phyloP scores from a whole-genome alignment of 192 early-diverging fungal species.

The Cetraspora pellucida region DNA sequence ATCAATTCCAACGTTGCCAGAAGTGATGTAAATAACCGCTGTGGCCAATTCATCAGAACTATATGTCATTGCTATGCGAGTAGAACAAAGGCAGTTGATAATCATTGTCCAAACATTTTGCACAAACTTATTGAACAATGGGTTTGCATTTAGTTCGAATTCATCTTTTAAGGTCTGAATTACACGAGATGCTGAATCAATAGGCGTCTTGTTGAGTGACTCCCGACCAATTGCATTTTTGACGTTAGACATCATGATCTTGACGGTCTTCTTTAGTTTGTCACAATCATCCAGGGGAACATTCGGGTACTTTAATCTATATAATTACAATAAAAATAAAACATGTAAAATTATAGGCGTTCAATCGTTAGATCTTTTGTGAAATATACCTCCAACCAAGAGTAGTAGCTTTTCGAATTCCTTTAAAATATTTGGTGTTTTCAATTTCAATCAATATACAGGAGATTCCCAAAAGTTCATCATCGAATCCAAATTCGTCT shows the following conservation, averaged over 20 bases:
- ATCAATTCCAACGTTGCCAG: background rate
- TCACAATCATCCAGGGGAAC: background rate
- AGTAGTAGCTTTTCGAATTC: background rate
- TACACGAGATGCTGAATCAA: background rate
- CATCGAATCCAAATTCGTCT: background rate
- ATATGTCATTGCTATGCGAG: background rate
- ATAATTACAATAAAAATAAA: background rate
- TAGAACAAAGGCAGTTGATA: background rate
- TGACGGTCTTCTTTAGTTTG: background rate
- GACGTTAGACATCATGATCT: background rate
- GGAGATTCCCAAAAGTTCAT: background rate
- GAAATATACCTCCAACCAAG: background rate
- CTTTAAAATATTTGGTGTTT: background rate
- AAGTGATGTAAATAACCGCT: background rate
- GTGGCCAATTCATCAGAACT: background rate
- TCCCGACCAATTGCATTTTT: background rate
- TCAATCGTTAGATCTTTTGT: background rate
- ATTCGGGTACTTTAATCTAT: background rate
- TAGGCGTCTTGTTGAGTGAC: background rate
- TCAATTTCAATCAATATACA: background rate
- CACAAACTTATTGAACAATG: background rate
- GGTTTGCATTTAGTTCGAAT: background rate
- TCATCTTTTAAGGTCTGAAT: background rate
- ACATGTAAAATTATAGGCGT: background rate
- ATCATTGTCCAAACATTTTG: conserved; percentile 3